Evolutionary conservation across 1,284 basidiomycete genomes (phyloP), one percentile per base, ranked within the genome.

Genomic region (Austroboletus olivaceoglutinosus): DNA sequence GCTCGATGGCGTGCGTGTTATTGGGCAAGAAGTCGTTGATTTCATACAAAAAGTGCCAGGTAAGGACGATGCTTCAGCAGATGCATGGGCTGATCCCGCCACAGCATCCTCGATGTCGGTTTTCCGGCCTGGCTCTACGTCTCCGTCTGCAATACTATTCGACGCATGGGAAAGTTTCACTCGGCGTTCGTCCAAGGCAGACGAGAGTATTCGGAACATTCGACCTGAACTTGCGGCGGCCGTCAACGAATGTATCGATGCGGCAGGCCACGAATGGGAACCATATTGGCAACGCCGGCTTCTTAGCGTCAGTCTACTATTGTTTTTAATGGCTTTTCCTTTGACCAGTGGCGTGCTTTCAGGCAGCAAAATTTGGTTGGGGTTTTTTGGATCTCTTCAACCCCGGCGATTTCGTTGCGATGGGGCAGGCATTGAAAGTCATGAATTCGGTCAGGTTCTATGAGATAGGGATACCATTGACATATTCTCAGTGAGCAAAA

Each of bases 331-430:
- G 52, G 46, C 4, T 8, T 44, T 51, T 45, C 7, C 10, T 43
- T 43, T 53, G 40, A 58, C 43, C 36, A 21, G 4, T 42, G 34
- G 18, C 49, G 25, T 39, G 50, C 34, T 36, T 54, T 13, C 45
- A 94, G 91, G 93, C 95, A 13, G 96, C 96, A 0, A 92, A 93
- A 62, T 98, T 97, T 60, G 97, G 97, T 1, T 84, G 94, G 53
- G 88, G 91, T 1, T 99, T 95, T 67, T 72, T 99, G 55, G 96
- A 98, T 66, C 76, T 93, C 27, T 91, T 94, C 69, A 91, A 98
- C 67, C 89, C 95, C 0, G 86, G 84, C 1, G 88, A 93, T 63
- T 95, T 97, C 62, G 83, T 99, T 34, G 78, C 83, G 36, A 95
- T 96, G 87, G 92, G 93, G 0, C 89, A 94, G 65, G 86, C 85